phyloP scores from a whole-genome alignment of 129 eudicot genomes.

The Deinandra increscens region DNA sequence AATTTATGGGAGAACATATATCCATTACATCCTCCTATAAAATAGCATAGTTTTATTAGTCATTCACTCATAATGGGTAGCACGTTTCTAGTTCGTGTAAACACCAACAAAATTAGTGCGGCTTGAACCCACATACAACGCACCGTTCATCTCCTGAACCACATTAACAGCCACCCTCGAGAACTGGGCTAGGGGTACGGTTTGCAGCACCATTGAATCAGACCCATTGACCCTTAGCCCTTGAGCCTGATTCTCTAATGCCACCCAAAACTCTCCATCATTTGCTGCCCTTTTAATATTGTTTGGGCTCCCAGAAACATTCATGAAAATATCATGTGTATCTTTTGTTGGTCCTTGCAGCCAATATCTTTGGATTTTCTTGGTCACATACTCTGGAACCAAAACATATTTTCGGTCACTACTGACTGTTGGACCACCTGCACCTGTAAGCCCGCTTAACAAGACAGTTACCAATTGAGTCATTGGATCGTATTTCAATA shows the following conservation, averaged over 20 bases:
- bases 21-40: neutral
- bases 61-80: neutral
- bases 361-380: slow-evolving; percentile 25
- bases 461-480: slow-evolving; percentile 16
- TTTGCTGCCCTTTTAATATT: slow-evolving; percentile 21
- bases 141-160: slow-evolving; percentile 30
- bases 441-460: slow-evolving; percentile 22
- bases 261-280: slow-evolving; percentile 35
- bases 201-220: slow-evolving; percentile 28
- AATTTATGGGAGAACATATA: slow-evolving; percentile 8
- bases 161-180: neutral
- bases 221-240: slow-evolving; percentile 28
- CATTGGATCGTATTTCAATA: slow-evolving; percentile 26
- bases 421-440: slow-evolving; percentile 28
- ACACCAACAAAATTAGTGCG: slow-evolving; percentile 25
- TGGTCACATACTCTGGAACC: slow-evolving; percentile 24
- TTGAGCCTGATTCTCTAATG: slow-evolving; percentile 14
- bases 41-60: neutral
- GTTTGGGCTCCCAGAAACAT: slow-evolving; percentile 18
- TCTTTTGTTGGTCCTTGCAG: slow-evolving; percentile 21
- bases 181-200: slow-evolving; percentile 18
- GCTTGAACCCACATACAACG: slow-evolving; percentile 25
- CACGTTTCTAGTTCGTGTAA: slow-evolving; percentile 26
- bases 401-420: slow-evolving; percentile 27
- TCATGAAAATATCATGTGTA: slow-evolving; percentile 28